Percentiles rank a stretch among this genome's conserved stretches.
phyloP scores from a whole-genome alignment of 371 early-diverging fungal species.

The Mucor circinelloides region DNA sequence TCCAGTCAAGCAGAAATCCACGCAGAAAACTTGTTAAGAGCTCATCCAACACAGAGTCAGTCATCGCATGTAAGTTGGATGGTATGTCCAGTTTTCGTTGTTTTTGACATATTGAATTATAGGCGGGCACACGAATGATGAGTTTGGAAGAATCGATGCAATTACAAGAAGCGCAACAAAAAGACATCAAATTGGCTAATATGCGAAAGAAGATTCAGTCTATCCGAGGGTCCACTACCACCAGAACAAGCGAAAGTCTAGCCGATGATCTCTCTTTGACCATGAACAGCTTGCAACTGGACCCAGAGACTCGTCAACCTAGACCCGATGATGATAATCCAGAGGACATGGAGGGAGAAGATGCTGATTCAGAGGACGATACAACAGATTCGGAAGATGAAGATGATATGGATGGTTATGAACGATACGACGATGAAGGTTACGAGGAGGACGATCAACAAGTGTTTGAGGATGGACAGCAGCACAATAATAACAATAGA shows the following conservation, averaged over 20 bases:
- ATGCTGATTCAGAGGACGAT: constrained; percentile 18
- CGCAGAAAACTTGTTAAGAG: constrained; percentile 12
- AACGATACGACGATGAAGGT: constrained; percentile 40
- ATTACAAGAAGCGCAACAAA: constrained; percentile 37
- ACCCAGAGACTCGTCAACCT: constrained; percentile 34
- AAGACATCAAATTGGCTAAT: constrained; percentile 36
- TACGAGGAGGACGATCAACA: constrained; percentile 30
- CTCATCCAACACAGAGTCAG: constrained; percentile 5
- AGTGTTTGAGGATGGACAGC: constrained; percentile 17
- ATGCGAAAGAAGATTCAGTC: constrained; percentile 31
- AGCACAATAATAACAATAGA: constrained; percentile 2
- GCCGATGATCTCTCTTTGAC: constrained; percentile 41
- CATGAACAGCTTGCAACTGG: constrained; percentile 29
- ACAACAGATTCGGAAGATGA: constrained; percentile 32
- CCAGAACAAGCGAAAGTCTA: constrained; percentile 23
- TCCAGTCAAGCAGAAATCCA: constrained; percentile 10
- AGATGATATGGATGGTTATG: constrained; percentile 26
- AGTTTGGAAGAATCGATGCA: constrained; percentile 42
- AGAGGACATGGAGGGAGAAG: constrained; percentile 16
- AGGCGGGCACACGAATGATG: constrained; percentile 28
- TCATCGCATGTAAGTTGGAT: not conserved
- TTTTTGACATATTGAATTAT: not conserved
- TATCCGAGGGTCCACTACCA: constrained; percentile 2
- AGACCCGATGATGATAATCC: constrained; percentile 37
- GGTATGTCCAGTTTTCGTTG: not conserved